Conservation (phyloP, 441 rosid genomes). For the Aleurites moluccanus region DNA sequence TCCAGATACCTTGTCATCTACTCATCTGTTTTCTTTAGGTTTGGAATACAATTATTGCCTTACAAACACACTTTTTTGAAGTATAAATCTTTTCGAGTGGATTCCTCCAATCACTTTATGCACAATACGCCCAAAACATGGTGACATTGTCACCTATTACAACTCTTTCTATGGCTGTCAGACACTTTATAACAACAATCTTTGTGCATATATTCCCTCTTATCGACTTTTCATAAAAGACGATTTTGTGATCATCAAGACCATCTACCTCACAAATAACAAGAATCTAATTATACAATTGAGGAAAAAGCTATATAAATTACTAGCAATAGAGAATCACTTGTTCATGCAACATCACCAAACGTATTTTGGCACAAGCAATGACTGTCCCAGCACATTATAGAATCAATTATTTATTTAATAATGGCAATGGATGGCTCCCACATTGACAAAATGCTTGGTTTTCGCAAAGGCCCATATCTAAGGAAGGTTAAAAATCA, state of each 20-base stretch:
- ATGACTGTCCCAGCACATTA: slow-evolving; percentile 23
- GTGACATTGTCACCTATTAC: slow-evolving; percentile 37
- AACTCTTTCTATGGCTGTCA: slow-evolving; percentile 42
- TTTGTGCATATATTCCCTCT: slow-evolving; percentile 61
- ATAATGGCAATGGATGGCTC: slow-evolving; percentile 16
- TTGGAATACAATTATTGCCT: slow-evolving; percentile 34
- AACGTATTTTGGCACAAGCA: slow-evolving; percentile 28
- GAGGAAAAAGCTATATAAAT: slow-evolving; percentile 28
- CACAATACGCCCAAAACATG: slow-evolving; percentile 31
- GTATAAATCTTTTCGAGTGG: slow-evolving; percentile 41
- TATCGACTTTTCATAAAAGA: slow-evolving; percentile 45
- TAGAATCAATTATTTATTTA: slow-evolving; percentile 22
- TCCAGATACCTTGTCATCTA: slow-evolving; percentile 33
- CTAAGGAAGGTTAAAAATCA: slow-evolving; percentile 29
- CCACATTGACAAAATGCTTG: slow-evolving; percentile 20
- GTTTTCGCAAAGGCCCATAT: slow-evolving; percentile 24
- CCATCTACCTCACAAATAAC: slow-evolving; percentile 27
- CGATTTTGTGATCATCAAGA: slow-evolving; percentile 40
- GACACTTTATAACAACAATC: slow-evolving; percentile 44
- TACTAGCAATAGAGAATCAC: slow-evolving; percentile 15
- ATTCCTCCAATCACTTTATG: slow-evolving; percentile 45
- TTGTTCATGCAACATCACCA: slow-evolving; percentile 29
- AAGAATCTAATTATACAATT: slow-evolving; percentile 44
- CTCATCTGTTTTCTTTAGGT: slow-evolving; percentile 26
- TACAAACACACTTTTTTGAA: slow-evolving; percentile 24